Percentiles rank a stretch among this genome's conserved stretches.
Conservation (phyloP, 805 yeast genomes). For the Zygosaccharomyces kombuchaensis region DNA sequence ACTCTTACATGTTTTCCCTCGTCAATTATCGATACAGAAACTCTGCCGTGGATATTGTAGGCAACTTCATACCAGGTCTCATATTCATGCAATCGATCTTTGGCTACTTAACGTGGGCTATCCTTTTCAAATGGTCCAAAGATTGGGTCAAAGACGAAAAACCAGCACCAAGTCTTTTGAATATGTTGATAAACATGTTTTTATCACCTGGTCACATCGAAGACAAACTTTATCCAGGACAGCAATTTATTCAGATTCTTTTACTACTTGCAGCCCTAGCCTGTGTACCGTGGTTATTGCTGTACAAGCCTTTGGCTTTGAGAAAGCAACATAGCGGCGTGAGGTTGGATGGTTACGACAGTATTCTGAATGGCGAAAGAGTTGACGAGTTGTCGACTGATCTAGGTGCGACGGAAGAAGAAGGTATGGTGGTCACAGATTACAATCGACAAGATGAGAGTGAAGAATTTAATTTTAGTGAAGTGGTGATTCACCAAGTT, state of each 20-base stretch:
- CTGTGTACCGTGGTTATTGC: constrained; percentile 89
- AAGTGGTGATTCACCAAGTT: constrained; percentile 92
- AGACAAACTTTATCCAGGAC: constrained; percentile 77
- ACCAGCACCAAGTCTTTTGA: constrained; percentile 89
- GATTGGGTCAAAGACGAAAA: constrained; percentile 78
- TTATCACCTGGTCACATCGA: constrained; percentile 85
- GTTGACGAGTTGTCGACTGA: constrained; percentile 19
- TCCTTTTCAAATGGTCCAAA: constrained; percentile 89
- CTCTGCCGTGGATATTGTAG: constrained; percentile 74
- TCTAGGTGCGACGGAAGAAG: constrained; percentile 37
- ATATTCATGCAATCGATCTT: constrained; percentile 95
- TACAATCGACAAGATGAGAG: constrained; percentile 40
- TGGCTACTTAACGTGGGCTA: constrained; percentile 82
- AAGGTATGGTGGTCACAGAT: constrained; percentile 43
- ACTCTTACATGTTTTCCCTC: constrained; percentile 78
- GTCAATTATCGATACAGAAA: constrained; percentile 71
- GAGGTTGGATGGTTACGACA: constrained; percentile 40
- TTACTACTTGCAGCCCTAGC: constrained; percentile 71
- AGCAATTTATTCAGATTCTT: constrained; percentile 66
- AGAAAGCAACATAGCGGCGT: constrained; percentile 49
- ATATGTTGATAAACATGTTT: constrained; percentile 95
- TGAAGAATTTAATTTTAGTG: constrained; percentile 75
- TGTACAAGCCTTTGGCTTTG: constrained; percentile 75
- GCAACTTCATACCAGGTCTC: constrained; percentile 91
- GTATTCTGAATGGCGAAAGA: constrained; percentile 21